These are phyloP conservation scores for Kwoniella dejecticola DNA, from an alignment of 768 basidiomycete species.

Conservation along the genomic window DNA sequence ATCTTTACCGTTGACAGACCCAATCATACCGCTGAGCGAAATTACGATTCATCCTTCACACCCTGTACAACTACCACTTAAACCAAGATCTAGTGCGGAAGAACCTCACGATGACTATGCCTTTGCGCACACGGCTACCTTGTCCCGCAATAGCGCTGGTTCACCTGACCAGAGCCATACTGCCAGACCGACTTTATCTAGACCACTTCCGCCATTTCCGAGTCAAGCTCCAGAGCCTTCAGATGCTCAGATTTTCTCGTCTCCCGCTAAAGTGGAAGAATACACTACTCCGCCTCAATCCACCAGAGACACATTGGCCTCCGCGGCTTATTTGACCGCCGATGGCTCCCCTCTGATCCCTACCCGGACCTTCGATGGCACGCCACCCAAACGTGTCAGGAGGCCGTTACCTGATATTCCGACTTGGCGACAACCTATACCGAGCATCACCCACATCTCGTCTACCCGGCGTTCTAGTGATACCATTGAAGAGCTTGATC, in stretches of 20 bases:
- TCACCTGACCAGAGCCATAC: background rate
- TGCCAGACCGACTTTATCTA: background rate
- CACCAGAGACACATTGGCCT: constrained; percentile 5
- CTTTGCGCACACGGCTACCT: background rate
- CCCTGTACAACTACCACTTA: constrained; percentile 7
- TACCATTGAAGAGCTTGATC: background rate
- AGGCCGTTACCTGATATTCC: constrained; percentile 11
- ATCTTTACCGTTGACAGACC: background rate
- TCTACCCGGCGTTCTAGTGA: background rate
- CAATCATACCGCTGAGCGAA: constrained; percentile 1
- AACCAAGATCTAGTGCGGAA: background rate
- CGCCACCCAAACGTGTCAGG: background rate
- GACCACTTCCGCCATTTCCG: constrained; percentile 2
- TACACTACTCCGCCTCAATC: constrained; percentile 4
- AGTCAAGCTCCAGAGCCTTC: background rate
- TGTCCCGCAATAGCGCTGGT: constrained; percentile 1
- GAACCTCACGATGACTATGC: constrained; percentile 7
- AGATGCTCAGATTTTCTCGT: background rate
- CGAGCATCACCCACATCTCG: background rate
- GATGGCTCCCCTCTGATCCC: constrained; percentile 13
- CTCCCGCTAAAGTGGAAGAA: constrained; percentile 1
- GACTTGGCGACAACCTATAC: background rate
- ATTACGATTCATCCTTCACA: constrained; percentile 7
- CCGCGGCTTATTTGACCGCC: constrained; percentile 13
- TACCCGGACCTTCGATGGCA: constrained; percentile 1